These are phyloP conservation scores for Ophiostoma montium DNA, from an alignment of 2,329 filamentous ascomycete species.

Conservation along the genomic window DNA sequence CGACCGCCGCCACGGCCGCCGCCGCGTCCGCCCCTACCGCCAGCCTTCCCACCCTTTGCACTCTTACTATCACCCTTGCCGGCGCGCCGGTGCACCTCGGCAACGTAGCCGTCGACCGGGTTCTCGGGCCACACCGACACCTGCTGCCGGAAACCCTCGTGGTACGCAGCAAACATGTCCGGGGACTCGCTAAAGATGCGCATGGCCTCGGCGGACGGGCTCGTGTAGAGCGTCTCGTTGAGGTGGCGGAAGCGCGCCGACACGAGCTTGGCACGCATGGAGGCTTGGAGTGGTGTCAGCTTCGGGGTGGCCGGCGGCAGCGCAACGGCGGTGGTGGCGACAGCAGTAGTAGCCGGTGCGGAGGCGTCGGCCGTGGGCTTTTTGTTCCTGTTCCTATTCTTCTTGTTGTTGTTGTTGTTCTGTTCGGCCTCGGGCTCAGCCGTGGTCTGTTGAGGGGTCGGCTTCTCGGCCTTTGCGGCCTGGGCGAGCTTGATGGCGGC, in stretches of 20 bases:
- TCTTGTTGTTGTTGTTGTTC: slow-evolving; percentile 9
- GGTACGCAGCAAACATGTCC: slow-evolving; percentile 92
- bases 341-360: neutral
- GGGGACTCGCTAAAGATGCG: slow-evolving; percentile 70
- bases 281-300: slow-evolving; percentile 81
- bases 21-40: slow-evolving; percentile 4
- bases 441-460: neutral
- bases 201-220: slow-evolving; percentile 71
- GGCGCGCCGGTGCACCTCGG: slow-evolving; percentile 48
- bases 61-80: slow-evolving; percentile 12
- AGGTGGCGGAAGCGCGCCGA: slow-evolving; percentile 94
- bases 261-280: slow-evolving; percentile 89
- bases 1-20: slow-evolving; percentile 13
- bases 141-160: slow-evolving; percentile 89
- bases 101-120: slow-evolving; percentile 78
- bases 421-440: neutral
- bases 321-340: slow-evolving; percentile 22
- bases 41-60: slow-evolving; percentile 9
- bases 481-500: too few relatives aligned
- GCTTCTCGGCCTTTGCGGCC: neutral
- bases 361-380: slow-evolving; percentile 11
- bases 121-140: slow-evolving; percentile 95
- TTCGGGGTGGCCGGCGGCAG: slow-evolving; percentile 30
- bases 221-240: slow-evolving; percentile 93
- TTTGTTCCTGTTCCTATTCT: slow-evolving; percentile 11